Conservation (phyloP, 805 yeast genomes). For the Candida montana region DNA sequence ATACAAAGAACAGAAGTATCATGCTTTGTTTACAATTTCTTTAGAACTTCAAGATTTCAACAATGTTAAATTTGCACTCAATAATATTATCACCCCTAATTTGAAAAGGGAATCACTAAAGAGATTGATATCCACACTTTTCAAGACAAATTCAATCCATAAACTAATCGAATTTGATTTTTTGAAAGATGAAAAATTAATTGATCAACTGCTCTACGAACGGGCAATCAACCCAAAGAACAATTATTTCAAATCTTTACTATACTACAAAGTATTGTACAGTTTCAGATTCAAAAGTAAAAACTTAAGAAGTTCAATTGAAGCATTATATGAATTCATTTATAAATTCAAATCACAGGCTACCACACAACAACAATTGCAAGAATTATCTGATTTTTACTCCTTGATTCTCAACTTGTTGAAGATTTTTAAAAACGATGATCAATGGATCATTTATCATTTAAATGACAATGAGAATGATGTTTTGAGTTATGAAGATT, state of each 20-base stretch:
- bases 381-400: slow-evolving; percentile 31
- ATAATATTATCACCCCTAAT: slow-evolving; percentile 16
- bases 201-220: slow-evolving; percentile 37
- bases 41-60: slow-evolving; percentile 27
- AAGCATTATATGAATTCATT: slow-evolving; percentile 38
- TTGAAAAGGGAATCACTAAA: slow-evolving; percentile 23
- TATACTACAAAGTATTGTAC: slow-evolving; percentile 45
- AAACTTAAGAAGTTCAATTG: slow-evolving; percentile 44
- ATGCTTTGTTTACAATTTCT: slow-evolving; percentile 24
- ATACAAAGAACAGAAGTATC: slow-evolving; percentile 18
- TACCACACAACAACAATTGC: slow-evolving; percentile 6
- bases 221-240: slow-evolving; percentile 21
- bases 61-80: slow-evolving; percentile 31
- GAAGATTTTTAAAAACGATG: slow-evolving; percentile 31
- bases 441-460: slow-evolving; percentile 36
- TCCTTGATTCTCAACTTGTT: slow-evolving; percentile 35
- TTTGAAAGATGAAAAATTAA: slow-evolving; percentile 34
- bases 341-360: slow-evolving; percentile 14
- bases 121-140: slow-evolving; percentile 34
- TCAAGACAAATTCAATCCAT: slow-evolving; percentile 34
- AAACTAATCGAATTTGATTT: slow-evolving; percentile 39
- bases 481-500: slow-evolving; percentile 14
- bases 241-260: slow-evolving; percentile 30
- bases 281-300: slow-evolving; percentile 46
- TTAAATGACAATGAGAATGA: slow-evolving; percentile 17